Base-by-base conservation (phyloP, 1,284 basidiomycete genomes). In the Irpex lacteus region DNA sequence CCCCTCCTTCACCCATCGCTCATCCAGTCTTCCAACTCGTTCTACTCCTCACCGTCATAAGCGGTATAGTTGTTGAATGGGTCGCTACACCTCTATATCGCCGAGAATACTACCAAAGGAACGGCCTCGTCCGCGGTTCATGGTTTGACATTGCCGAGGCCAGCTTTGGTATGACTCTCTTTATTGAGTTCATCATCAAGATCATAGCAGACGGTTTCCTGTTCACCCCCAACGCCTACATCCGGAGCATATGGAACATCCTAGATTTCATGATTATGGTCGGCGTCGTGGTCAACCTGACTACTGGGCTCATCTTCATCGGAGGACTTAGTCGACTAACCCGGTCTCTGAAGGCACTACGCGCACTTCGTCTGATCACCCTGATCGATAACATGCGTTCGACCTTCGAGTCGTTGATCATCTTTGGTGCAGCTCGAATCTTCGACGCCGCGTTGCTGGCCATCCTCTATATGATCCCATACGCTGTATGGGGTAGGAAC, bases 401-500 rank as follows among this genome's bases (percentile, higher is more conserved):
- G 61, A 97, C 96, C 0, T 96, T 98, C 76, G 89, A 97, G 72
- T 89, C 89, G n/a, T 82, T 98, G 60, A 90, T 98, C 72, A 90
- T 98, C 64, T 92, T 93, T 2, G 97, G 96, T 3, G 91, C 91
- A 1, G 77, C 85, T 18, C 90, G 94, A 70, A 96, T 99, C 66
- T 69, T 98, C 61, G 95, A 98, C 70, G 97, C 97, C 0, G 94
- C 91, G 0, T 77, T 98, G 60, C 86, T 99, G n/a, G 95, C 96
- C 56, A 86, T 98, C 60, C 83, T 98, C 59, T 96, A 98, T 78
- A 91, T 98, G 84, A 94, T 99, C 68, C 97, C 97, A 0, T 98
- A 96, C 73, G 96, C 97, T 3, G 90, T 98, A 1, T 98, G 97
- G 96, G 97, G 96, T 4, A 85, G 96, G 65, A 98, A 97, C 71